Conservation (phyloP, 2,329 filamentous ascomycete species). For the Alternaria triticina region DNA sequence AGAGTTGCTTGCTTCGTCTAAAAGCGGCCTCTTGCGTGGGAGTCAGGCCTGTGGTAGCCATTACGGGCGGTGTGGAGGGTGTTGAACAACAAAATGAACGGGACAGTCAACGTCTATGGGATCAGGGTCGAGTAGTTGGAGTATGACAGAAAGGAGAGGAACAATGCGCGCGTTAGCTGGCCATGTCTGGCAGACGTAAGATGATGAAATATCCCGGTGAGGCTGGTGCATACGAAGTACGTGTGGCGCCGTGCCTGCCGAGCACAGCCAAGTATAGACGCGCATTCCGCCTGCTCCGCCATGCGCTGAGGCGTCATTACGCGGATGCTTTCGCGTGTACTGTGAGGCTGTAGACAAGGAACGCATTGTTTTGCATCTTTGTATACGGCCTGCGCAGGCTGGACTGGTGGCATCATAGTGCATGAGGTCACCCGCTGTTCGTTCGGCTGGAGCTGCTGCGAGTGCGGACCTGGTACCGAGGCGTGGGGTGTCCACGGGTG, state of each 20-base stretch:
- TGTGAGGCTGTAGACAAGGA: conserved; percentile 5
- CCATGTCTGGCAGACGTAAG: conserved; percentile 19
- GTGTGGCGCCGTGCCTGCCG: conserved; percentile 37
- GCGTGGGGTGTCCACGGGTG: conserved; percentile 25
- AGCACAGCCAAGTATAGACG: conserved; percentile 24
- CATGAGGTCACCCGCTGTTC: conserved; percentile 22
- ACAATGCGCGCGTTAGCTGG: conserved; percentile 13
- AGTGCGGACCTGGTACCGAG: conserved; percentile 18
- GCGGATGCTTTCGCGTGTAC: conserved; percentile 34
- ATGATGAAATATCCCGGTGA: conserved; percentile 31
- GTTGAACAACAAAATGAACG: conserved; percentile 8
- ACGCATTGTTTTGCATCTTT: not conserved
- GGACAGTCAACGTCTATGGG: not conserved
- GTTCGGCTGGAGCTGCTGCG: conserved; percentile 18
- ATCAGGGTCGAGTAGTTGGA: not conserved
- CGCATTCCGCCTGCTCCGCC: conserved; percentile 40
- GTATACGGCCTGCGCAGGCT: not conserved
- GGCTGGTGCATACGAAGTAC: conserved; percentile 38
- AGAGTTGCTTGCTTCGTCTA: conserved; percentile 48
- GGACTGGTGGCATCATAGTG: conserved; percentile 11
- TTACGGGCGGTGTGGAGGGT: conserved; percentile 23
- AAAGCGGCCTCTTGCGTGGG: conserved; percentile 42
- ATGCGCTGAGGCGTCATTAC: conserved; percentile 39
- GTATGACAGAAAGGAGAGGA: not conserved
- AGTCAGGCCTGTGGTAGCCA: conserved; percentile 43